These are phyloP conservation scores for Suillus weaverae DNA, from an alignment of 768 basidiomycete genomes.

Conservation along the genomic window DNA sequence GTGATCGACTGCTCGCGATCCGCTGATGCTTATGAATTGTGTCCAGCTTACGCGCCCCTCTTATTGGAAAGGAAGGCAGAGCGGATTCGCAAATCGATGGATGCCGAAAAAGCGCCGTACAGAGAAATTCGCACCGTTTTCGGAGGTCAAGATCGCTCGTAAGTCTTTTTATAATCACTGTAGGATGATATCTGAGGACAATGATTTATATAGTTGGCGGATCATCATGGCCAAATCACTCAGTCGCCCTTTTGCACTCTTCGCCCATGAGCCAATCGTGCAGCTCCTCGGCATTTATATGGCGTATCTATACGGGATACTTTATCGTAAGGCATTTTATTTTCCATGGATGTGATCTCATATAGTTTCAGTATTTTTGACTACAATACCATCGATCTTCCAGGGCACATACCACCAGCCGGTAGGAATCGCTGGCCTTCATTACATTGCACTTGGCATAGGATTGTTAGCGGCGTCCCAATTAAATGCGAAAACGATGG, in stretches of 20 bases:
- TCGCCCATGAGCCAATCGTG: constrained; percentile 61
- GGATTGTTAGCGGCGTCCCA: constrained; percentile 56
- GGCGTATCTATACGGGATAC: constrained; percentile 65
- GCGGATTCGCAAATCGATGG: constrained; percentile 43
- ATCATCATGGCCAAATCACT: constrained; percentile 53
- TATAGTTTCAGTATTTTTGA: constrained; percentile 56
- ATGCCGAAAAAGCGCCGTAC: constrained; percentile 44
- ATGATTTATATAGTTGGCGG: constrained; percentile 43
- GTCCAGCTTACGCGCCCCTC: constrained; percentile 29
- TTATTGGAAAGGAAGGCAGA: constrained; percentile 52
- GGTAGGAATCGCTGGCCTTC: constrained; percentile 15
- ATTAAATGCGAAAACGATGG: constrained; percentile 55
- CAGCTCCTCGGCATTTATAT: constrained; percentile 64
- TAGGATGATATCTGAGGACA: neutral
- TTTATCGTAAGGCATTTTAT: constrained; percentile 47
- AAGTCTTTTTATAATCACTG: constrained; percentile 20
- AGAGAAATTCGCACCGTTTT: constrained; percentile 48
- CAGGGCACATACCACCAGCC: constrained; percentile 51
- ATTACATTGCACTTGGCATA: constrained; percentile 67
- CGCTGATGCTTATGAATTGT: constrained; percentile 11
- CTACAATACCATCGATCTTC: constrained; percentile 63
- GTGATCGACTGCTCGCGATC: constrained; percentile 20
- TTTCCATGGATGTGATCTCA: neutral
- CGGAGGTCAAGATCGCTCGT: constrained; percentile 46
- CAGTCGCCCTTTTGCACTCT: constrained; percentile 67